Conservation (phyloP, 2,329 filamentous ascomycete species). For the Pseudocercospora vitis region DNA sequence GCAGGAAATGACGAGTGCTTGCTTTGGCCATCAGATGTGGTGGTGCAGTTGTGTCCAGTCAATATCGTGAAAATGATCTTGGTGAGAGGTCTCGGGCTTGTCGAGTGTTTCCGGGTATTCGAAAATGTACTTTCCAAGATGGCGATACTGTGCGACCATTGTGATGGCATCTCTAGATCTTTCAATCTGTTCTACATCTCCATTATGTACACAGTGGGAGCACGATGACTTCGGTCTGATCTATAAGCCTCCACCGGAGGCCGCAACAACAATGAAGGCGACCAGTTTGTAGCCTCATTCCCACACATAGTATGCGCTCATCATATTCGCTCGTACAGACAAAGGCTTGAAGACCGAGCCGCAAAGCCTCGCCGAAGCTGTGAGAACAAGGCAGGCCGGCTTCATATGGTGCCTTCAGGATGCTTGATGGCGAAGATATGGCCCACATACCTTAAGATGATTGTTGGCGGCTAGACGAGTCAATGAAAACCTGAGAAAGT, state of each 20-base stretch:
- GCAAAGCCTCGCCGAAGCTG: not conserved
- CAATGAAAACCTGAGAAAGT: not conserved
- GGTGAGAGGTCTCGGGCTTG: not conserved
- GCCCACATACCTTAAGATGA: no score
- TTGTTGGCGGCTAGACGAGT: not conserved
- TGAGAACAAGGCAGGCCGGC: not conserved
- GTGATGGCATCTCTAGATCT: no score
- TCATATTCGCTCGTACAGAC: not conserved
- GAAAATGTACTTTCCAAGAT: no score
- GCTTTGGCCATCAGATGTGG: not conserved
- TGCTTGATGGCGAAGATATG: slow-evolving; percentile 1
- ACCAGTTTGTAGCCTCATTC: not conserved
- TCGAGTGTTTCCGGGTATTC: no score
- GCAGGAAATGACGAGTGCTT: not conserved
- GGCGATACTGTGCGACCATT: no score
- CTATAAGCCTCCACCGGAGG: slow-evolving; percentile 2
- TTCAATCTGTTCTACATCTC: not conserved
- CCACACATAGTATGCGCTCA: not conserved
- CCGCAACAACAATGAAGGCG: slow-evolving; percentile 2
- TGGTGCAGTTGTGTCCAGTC: not conserved
- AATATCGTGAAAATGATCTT: not conserved
- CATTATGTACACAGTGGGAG: not conserved
- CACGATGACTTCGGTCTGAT: not conserved
- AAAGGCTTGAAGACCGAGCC: not conserved
- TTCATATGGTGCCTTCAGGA: not conserved